phyloP scores from a whole-genome alignment of 2,329 filamentous ascomycete species.

The Zymoseptoria ardabiliae region DNA sequence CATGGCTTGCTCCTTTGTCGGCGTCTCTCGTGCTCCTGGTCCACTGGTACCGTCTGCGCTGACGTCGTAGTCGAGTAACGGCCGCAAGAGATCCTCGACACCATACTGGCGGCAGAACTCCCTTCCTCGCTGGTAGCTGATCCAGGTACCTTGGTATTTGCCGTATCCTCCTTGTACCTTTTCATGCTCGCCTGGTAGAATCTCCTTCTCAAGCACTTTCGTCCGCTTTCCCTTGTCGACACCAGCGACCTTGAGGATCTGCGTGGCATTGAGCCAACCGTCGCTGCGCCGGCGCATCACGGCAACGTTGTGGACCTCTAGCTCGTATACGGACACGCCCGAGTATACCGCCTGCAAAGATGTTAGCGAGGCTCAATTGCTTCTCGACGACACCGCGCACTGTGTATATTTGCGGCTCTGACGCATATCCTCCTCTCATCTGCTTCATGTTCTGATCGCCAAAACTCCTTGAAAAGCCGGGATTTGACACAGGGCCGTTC shows the following conservation, averaged over 20 bases:
- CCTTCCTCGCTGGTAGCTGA: constrained; percentile 82
- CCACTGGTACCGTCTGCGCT: constrained; percentile 63
- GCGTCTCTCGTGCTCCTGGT: constrained; percentile 77
- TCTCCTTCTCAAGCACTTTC: constrained; percentile 96
- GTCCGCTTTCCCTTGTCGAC: constrained; percentile 97
- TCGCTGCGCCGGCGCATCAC: constrained; percentile 95
- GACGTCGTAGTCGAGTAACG: constrained; percentile 74
- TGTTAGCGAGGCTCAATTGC: constrained; percentile 7
- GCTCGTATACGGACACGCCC: constrained; percentile 93
- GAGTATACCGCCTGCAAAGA: constrained; percentile 71
- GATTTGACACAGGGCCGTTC: constrained; percentile 29
- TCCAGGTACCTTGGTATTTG: constrained; percentile 99
- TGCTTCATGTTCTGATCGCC: constrained; percentile 22
- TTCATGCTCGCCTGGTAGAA: constrained; percentile 90
- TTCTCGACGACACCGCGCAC: constrained; percentile 25
- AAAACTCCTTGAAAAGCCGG: constrained; percentile 33
- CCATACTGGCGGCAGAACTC: constrained; percentile 78
- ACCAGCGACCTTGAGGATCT: constrained; percentile 94
- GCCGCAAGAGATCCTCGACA: constrained; percentile 68
- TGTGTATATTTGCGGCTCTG: constrained; percentile 45
- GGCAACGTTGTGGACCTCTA: constrained; percentile 88
- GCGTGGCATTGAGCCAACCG: constrained; percentile 95
- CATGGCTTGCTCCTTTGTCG: constrained; percentile 98
- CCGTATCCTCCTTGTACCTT: constrained; percentile 98
- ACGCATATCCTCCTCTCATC: constrained; percentile 18